Conservation (phyloP, 306 rosid species). For the Castanopsis chinensis region DNA sequence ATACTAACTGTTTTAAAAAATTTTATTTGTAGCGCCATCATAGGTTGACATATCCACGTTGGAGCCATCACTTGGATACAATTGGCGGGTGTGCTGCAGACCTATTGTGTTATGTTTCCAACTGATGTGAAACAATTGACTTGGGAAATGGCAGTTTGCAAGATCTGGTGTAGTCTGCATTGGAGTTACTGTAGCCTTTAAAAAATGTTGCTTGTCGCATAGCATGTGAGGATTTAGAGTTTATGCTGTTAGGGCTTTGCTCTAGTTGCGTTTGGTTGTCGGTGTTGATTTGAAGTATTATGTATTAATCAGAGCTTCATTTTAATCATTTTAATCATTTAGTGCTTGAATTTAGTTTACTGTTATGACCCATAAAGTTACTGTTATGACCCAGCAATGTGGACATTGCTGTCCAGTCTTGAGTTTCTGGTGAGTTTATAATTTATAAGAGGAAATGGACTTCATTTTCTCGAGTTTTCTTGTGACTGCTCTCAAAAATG, state of each 20-base stretch:
- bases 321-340: too few relatives aligned
- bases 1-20: not conserved
- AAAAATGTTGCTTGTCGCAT: not conserved
- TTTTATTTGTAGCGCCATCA: constrained; percentile 23
- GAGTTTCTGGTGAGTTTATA: constrained; percentile 44
- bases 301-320: constrained; percentile 2
- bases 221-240: constrained; percentile 1
- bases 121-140: constrained; percentile 7
- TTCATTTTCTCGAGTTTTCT: constrained; percentile 31
- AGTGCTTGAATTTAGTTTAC: too few relatives aligned
- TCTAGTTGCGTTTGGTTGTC: constrained; percentile 12
- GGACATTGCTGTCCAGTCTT: constrained; percentile 41
- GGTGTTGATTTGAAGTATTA: constrained; percentile 4
- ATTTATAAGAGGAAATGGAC: constrained; percentile 43
- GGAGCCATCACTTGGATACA: not conserved
- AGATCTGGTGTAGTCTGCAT: too few relatives aligned
- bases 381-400: too few relatives aligned
- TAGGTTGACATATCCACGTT: not conserved
- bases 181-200: constrained; percentile 3
- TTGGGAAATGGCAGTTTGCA: constrained; percentile 9
- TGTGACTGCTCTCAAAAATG: constrained; percentile 31
- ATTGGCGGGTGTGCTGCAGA: not conserved
- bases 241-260: constrained; percentile 1
- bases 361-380: too few relatives aligned
- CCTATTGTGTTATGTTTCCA: not conserved